Evolutionary conservation across 2,329 filamentous ascomycete genomes (phyloP).

Genomic region (Fusarium decemcellulare): DNA sequence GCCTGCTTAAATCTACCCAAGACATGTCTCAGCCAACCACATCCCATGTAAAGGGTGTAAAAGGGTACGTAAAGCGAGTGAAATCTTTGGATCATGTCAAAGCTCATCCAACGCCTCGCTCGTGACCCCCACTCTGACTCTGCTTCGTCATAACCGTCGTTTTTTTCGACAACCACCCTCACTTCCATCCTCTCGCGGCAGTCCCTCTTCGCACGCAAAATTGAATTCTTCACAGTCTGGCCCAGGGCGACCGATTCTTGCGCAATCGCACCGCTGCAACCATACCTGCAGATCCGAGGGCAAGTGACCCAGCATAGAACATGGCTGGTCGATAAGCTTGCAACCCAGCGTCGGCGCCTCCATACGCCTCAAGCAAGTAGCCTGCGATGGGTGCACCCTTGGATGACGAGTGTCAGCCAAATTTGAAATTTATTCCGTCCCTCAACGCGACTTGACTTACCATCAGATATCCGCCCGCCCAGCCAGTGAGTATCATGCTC

Average conservation of each 20-base stretch:
- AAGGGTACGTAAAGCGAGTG: slow-evolving; percentile 21
- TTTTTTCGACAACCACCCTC: slow-evolving; percentile 22
- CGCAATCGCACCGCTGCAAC: slow-evolving; percentile 60
- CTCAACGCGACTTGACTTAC: slow-evolving; percentile 50
- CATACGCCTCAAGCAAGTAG: slow-evolving; percentile 68
- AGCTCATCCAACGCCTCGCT: slow-evolving; percentile 3
- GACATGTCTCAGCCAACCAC: slow-evolving; percentile 10
- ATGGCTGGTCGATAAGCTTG: slow-evolving; percentile 71
- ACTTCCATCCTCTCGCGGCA: not conserved
- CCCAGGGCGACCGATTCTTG: slow-evolving; percentile 54
- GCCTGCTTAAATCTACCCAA: not conserved
- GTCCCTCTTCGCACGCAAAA: not conserved
- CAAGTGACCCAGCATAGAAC: slow-evolving; percentile 70
- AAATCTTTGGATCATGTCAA: slow-evolving; percentile 8
- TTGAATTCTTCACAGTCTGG: slow-evolving; percentile 34
- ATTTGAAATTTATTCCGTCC: not conserved
- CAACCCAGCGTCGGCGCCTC: slow-evolving; percentile 63
- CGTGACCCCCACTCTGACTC: slow-evolving; percentile 29
- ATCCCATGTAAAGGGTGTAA: slow-evolving; percentile 21
- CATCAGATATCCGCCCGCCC: slow-evolving; percentile 72
- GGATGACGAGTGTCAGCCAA: slow-evolving; percentile 23
- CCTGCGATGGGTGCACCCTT: slow-evolving; percentile 71
- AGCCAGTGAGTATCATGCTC: slow-evolving; percentile 73
- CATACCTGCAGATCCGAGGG: slow-evolving; percentile 59
- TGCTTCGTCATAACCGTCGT: slow-evolving; percentile 13